Conservation (phyloP, 2,329 filamentous ascomycete genomes). For the Westerdykella ornata region DNA sequence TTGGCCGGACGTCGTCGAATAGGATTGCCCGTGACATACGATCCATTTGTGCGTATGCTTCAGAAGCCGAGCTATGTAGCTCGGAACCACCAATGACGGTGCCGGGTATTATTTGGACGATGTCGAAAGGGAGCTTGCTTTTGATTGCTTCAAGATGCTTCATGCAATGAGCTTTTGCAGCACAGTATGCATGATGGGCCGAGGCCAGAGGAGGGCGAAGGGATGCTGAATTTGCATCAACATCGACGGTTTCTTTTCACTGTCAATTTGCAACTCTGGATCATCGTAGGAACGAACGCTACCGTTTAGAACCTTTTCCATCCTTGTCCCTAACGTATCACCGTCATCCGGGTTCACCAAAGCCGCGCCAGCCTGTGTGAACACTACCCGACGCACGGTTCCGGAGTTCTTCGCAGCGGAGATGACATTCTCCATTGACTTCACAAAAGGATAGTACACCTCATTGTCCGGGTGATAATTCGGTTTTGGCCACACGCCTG, state of each 20-base stretch:
- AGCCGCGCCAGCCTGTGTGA: conserved; percentile 32
- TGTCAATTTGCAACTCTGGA: background rate
- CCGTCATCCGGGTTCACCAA: conserved; percentile 29
- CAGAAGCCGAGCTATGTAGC: conserved; percentile 14
- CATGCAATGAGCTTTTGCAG: conserved; percentile 33
- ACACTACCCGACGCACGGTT: conserved; percentile 24
- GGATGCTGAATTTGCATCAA: conserved; percentile 16
- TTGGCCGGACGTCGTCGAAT: conserved; percentile 25
- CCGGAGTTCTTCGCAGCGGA: conserved; percentile 19
- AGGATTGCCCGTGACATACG: conserved; percentile 28
- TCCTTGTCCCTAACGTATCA: conserved; percentile 23
- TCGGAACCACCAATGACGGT: conserved; percentile 31
- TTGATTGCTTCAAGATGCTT: conserved; percentile 18
- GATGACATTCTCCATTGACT: conserved; percentile 26
- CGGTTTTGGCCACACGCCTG: conserved; percentile 31
- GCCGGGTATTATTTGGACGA: conserved; percentile 30
- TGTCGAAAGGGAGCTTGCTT: conserved; percentile 18
- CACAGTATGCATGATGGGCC: conserved; percentile 30
- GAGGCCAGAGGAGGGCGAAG: conserved; percentile 24
- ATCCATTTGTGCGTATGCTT: conserved; percentile 22
- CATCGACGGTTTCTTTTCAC: conserved; percentile 17
- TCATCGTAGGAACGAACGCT: background rate
- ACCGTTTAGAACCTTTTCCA: conserved; percentile 23
- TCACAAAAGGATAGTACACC: conserved; percentile 30
- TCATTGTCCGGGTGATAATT: conserved; percentile 29